Conservation (phyloP, 2,329 filamentous ascomycete genomes). For the Gyromitra esculenta region DNA sequence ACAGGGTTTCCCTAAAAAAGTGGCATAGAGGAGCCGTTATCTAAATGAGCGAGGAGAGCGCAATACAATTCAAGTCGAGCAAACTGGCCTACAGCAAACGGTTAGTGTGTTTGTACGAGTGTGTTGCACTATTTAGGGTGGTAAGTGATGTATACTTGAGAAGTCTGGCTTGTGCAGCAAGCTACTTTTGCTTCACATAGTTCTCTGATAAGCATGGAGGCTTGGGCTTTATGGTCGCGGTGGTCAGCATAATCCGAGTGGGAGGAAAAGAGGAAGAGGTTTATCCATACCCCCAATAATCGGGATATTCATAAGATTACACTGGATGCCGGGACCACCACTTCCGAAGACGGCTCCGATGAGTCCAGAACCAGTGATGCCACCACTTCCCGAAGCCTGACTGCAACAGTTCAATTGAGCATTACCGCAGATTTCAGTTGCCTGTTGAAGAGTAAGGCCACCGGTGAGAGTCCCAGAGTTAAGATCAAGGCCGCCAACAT, state of each 20-base stretch:
- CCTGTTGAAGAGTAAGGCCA: constrained; percentile 21
- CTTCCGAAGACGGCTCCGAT: constrained; percentile 12
- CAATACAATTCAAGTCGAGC: not conserved
- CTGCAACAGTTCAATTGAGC: constrained; percentile 37
- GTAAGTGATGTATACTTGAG: not conserved
- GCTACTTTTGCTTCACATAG: constrained; percentile 8
- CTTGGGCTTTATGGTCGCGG: not conserved
- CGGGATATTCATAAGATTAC: not conserved
- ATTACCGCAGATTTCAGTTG: not conserved
- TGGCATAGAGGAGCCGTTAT: not conserved
- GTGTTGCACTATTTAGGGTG: too few relatives aligned
- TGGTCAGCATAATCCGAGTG: not conserved
- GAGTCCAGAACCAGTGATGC: not conserved
- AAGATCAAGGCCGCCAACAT: not conserved
- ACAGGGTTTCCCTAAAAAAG: not conserved
- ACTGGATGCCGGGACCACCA: constrained; percentile 1
- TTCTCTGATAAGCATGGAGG: not conserved
- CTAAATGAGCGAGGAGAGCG: not conserved
- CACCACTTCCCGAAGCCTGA: not conserved
- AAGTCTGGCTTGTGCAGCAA: constrained; percentile 11
- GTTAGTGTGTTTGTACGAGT: not conserved
- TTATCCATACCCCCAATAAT: constrained; percentile 2
- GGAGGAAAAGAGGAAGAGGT: not conserved
- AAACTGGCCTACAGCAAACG: constrained; percentile 6
- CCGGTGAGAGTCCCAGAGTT: constrained; percentile 6